Evolutionary conservation across 768 basidiomycete species (phyloP), one percentile per base, ranked within the genome.

Genomic region (Russula sp.): DNA sequence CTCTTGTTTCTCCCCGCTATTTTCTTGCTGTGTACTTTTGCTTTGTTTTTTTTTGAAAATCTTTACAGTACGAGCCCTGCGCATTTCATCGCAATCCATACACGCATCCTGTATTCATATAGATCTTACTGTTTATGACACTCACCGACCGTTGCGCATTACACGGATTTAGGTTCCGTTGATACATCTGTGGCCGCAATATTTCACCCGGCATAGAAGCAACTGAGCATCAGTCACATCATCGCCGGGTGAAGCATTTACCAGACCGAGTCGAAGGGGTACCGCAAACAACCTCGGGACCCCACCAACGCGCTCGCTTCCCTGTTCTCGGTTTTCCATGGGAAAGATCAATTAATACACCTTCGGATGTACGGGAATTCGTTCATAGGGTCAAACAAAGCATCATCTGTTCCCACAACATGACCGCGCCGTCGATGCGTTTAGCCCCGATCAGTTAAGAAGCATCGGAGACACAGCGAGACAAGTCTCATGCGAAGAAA

Each of bases 1-100:
- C 22, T 34, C 62, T 20, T 51, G 48, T 36, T 2, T n/a, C 48
- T 18, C 28, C 40, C 20, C 24, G 20, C 52, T 52, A 52, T n/a
- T 65, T 56, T 64, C 52, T 54, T 53, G 62, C 62, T 58, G 50
- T 64, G 63, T 57, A 57, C 28, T 26, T 61, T 52, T 61, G 48
- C 32, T 34, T 53, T 53, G 48, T 61, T 49, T 30, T 49, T 61
- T 49, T 30, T 49, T 20, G 30, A 52, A 49, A 52, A 40, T 56
- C 16, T n/a, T 61, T 61, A 65, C 48, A 54, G 55, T 61, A 65
- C 64, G 64, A 57, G 48, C 59, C 48, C 2, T n/a, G 34, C 34
- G 40, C 54, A 52, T 38, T 56, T 60, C 59, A 57, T 38, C 51
- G 57, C 59, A 57, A 52, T 65, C 20, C 40, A 42, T 56, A 52